Conservation (phyloP, 2,329 filamentous ascomycete species). For the Stagonosporopsis vannaccii region DNA sequence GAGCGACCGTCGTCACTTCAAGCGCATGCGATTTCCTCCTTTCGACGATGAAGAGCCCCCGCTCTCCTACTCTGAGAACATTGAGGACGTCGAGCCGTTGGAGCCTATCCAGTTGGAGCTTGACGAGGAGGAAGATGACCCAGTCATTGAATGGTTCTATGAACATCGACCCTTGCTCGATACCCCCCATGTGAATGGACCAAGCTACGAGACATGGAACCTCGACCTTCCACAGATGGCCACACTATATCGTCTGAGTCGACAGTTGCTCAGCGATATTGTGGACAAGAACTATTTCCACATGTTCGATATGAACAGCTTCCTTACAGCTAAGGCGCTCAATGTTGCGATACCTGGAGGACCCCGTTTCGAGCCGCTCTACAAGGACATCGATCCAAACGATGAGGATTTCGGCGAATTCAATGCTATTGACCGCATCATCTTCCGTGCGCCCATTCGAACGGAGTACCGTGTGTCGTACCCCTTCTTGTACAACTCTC, state of each 20-base stretch:
- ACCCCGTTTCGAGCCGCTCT: slow-evolving; percentile 93
- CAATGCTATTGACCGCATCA: slow-evolving; percentile 98
- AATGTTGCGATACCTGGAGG: slow-evolving; percentile 98
- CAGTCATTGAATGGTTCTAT: slow-evolving; percentile 97
- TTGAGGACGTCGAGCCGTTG: slow-evolving; percentile 95
- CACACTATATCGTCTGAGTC: slow-evolving; percentile 87
- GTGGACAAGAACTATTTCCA: slow-evolving; percentile 98
- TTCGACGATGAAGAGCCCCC: slow-evolving; percentile 99
- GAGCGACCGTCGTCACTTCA: slow-evolving; percentile 93
- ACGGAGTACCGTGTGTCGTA: slow-evolving; percentile 96
- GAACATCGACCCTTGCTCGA: slow-evolving; percentile 91
- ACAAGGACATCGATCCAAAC: slow-evolving; percentile 98
- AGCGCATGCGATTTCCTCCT: slow-evolving; percentile 97
- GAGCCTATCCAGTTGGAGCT: slow-evolving; percentile 99
- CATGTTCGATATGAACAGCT: slow-evolving; percentile 94
- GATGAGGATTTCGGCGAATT: slow-evolving; percentile 99
- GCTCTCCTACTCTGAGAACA: slow-evolving; percentile 97
- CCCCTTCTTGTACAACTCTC: slow-evolving; percentile 93
- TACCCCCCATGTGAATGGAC: slow-evolving; percentile 91
- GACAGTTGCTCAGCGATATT: slow-evolving; percentile 87
- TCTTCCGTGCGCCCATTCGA: slow-evolving; percentile 92
- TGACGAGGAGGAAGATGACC: slow-evolving; percentile 88
- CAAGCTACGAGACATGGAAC: slow-evolving; percentile 97
- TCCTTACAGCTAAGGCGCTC: slow-evolving; percentile 93
- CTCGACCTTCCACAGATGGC: slow-evolving; percentile 94